phyloP scores from a whole-genome alignment of 441 rosid species.

The Arabidopsis lyrata region DNA sequence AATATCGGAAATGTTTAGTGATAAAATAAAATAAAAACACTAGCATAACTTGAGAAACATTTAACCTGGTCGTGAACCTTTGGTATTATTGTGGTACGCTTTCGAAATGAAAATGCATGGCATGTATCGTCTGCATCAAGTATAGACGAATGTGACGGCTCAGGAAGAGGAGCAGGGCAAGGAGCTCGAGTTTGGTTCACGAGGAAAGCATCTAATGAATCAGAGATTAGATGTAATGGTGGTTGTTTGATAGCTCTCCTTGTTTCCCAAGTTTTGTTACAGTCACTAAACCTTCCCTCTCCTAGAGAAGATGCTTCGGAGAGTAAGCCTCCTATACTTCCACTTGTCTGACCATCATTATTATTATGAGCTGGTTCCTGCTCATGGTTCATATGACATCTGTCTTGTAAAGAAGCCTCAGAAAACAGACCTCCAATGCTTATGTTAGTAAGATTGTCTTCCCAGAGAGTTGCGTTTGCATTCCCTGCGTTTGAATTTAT shows the following conservation, averaged over 20 bases:
- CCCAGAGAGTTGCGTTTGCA: constrained; percentile 57
- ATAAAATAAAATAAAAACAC: constrained; percentile 25
- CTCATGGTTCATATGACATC: constrained; percentile 39
- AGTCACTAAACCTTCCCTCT: constrained; percentile 49
- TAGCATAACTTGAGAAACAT: not conserved
- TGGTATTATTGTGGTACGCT: constrained; percentile 37
- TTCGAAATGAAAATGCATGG: constrained; percentile 76
- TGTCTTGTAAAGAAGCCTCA: constrained; percentile 84
- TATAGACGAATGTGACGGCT: constrained; percentile 60
- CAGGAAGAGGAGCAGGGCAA: constrained; percentile 46
- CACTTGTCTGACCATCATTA: constrained; percentile 21
- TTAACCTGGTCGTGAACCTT: constrained; percentile 35
- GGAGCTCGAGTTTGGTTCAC: constrained; percentile 54
- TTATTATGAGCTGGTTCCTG: constrained; percentile 49
- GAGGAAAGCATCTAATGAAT: constrained; percentile 78
- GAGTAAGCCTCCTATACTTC: constrained; percentile 34
- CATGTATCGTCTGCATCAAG: constrained; percentile 95
- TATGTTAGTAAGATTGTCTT: constrained; percentile 65
- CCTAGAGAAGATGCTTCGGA: constrained; percentile 72
- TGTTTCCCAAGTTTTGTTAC: constrained; percentile 52
- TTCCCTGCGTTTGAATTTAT: constrained; percentile 48
- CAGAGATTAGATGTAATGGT: constrained; percentile 58
- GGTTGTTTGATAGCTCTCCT: constrained; percentile 50
- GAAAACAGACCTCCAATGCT: constrained; percentile 91
- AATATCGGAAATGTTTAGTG: not conserved